Percentiles rank a stretch among this genome's conserved stretches.
These are phyloP conservation scores for Turnera subulata DNA, from an alignment of 345 rosid species.

Conservation along the genomic window DNA sequence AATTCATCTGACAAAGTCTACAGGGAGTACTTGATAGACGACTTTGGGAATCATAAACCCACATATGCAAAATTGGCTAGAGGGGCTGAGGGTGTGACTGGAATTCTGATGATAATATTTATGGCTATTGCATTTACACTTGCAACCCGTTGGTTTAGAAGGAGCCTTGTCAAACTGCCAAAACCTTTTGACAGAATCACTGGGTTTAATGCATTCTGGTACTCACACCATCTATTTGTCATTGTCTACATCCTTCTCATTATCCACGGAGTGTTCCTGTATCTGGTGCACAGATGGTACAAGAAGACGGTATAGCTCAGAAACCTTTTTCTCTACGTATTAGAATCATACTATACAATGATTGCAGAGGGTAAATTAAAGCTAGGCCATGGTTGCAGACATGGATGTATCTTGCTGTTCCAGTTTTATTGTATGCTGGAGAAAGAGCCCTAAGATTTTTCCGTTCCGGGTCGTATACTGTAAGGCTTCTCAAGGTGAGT, in stretches of 20 bases:
- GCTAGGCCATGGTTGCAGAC: slow-evolving; percentile 40
- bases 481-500: slow-evolving; percentile 66
- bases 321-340: slow-evolving; percentile 3
- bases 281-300: slow-evolving; percentile 75
- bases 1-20: slow-evolving; percentile 31
- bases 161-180: slow-evolving; percentile 68
- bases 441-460: slow-evolving; percentile 86
- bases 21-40: slow-evolving; percentile 16
- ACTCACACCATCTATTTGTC: slow-evolving; percentile 84
- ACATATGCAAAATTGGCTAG: slow-evolving; percentile 60
- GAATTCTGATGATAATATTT: slow-evolving; percentile 63
- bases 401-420: slow-evolving; percentile 96
- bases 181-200: slow-evolving; percentile 89
- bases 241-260: slow-evolving; percentile 66
- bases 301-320: slow-evolving; percentile 56
- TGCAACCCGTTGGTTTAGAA: slow-evolving; percentile 78
- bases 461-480: slow-evolving; percentile 76
- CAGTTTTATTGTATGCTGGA: slow-evolving; percentile 70
- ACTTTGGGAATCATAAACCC: slow-evolving; percentile 61
- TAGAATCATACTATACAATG: not conserved
- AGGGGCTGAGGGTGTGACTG: slow-evolving; percentile 74
- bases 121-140: slow-evolving; percentile 80
- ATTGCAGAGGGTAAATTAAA: not conserved
- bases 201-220: slow-evolving; percentile 97
- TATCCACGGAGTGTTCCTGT: slow-evolving; percentile 67